Conservation (phyloP, 2,329 filamentous ascomycete genomes). For the Polytolypa hystricis region DNA sequence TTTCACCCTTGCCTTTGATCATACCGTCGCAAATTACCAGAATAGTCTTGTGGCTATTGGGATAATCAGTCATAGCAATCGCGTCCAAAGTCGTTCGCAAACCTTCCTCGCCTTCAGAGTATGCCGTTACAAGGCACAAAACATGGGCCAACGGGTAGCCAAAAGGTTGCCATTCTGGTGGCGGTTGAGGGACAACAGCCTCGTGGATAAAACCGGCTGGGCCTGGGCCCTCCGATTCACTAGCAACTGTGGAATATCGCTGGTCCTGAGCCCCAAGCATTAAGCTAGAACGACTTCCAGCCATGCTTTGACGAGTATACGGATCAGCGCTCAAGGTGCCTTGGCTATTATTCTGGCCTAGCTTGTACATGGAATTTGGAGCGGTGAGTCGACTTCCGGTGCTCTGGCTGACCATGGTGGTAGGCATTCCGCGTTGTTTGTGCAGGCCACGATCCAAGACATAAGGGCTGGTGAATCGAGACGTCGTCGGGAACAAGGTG, state of each 20-base stretch:
- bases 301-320: constrained; percentile 28
- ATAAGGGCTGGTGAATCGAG: constrained; percentile 86
- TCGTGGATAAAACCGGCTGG: constrained; percentile 95
- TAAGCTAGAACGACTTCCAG: constrained; percentile 46
- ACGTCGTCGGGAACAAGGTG: constrained; percentile 80
- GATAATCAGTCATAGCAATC: constrained; percentile 93
- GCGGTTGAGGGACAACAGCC: constrained; percentile 87
- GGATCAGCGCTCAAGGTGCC: constrained; percentile 40
- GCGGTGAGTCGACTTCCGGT: constrained; percentile 55
- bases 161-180: constrained; percentile 93
- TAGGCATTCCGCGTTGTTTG: constrained; percentile 50
- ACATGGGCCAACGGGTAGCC: constrained; percentile 88
- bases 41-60: constrained; percentile 97
- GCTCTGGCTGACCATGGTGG: constrained; percentile 90
- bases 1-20: constrained; percentile 91
- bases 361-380: constrained; percentile 59
- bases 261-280: constrained; percentile 44
- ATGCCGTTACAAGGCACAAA: constrained; percentile 90
- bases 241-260: constrained; percentile 44
- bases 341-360: constrained; percentile 44
- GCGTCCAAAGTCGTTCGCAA: constrained; percentile 91
- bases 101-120: constrained; percentile 89
- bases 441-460: constrained; percentile 55
- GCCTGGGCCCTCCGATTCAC: constrained; percentile 59
- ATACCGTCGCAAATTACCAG: constrained; percentile 94